Percentiles rank a stretch among this genome's conserved stretches.
Evolutionary conservation across 495 filamentous ascomycete species (phyloP).

Genomic region (Sporormia fimetaria): DNA sequence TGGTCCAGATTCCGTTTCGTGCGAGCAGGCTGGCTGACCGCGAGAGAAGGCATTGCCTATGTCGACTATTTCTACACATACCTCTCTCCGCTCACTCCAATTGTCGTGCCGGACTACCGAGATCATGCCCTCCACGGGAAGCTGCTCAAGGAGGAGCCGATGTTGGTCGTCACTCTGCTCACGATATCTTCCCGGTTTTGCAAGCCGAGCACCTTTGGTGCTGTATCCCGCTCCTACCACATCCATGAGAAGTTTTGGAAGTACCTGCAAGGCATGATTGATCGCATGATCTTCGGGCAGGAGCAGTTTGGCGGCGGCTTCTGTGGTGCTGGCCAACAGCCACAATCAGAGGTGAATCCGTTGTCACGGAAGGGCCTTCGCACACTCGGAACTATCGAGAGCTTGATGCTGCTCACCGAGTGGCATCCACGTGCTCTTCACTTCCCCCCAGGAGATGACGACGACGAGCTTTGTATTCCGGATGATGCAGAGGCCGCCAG

Average conservation of each 20-base stretch:
- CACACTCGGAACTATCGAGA: conserved; percentile 87
- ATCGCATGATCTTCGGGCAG: conserved; percentile 88
- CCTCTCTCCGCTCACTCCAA: conserved; percentile 81
- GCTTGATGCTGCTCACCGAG: conserved; percentile 82
- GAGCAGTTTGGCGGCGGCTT: conserved; percentile 86
- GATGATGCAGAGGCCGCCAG: conserved; percentile 16
- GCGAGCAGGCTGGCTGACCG: conserved; percentile 90
- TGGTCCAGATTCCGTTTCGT: conserved; percentile 91
- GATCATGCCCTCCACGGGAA: conserved; percentile 59
- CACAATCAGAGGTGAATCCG: conserved; percentile 29
- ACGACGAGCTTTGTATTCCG: conserved; percentile 45
- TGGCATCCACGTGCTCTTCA: conserved; percentile 94
- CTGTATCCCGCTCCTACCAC: conserved; percentile 69
- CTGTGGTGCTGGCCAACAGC: conserved; percentile 56
- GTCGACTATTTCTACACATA: conserved; percentile 90
- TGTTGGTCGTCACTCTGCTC: conserved; percentile 78
- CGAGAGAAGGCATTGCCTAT: conserved; percentile 82
- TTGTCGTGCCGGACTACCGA: conserved; percentile 74
- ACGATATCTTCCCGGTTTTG: conserved; percentile 83
- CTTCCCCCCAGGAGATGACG: conserved; percentile 81
- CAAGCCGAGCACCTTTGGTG: conserved; percentile 66
- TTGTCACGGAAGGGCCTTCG: conserved; percentile 58
- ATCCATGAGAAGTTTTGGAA: conserved; percentile 96
- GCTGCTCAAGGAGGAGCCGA: conserved; percentile 79
- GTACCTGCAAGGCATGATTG: conserved; percentile 86